Evolutionary conservation across 257 asterid species (phyloP), one percentile per base, ranked within the genome.

Genomic region (Solanum arcanum): DNA sequence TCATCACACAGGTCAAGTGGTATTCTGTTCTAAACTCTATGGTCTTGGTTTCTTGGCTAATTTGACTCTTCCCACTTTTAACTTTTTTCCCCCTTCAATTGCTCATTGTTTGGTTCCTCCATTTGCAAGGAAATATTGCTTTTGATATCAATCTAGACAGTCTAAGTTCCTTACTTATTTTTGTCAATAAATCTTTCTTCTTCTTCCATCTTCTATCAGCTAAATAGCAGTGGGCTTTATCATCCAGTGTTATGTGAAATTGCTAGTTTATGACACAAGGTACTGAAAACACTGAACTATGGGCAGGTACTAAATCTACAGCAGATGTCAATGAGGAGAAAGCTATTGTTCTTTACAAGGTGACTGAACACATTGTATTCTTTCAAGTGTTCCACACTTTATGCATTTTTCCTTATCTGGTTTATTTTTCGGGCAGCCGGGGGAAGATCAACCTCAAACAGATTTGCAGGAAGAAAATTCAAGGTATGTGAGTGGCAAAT

Each of bases 271-370:
- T 91, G 86, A 46, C 60, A 31, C 75, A 59, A 42, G 59, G 86
- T 33, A 73, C 81, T 85, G 59, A 83, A 37, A 59, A 41, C 49
- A 33, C 69, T 49, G 18, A 76, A 74, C 18, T 89, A 42, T 52
- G 60, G 86, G 84, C 97, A 96, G 99, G 98, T 88, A 91, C 90
- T 82, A 94, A 88, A 88, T 86, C 90, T 56, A 72, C 78, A 66
- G 82, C 91, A 87, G 92, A 86, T 87, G 89, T 89, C 81, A 91
- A 86, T 83, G 97, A 94, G 72, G 98, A 94, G 92, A 96, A 94
- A 91, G 98, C 98, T 44, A 94, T 96, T 87, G 94, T 96, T 87
- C 94, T 95, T 41, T 96, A 96, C 92, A 89, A 91, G 98, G 99
- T 95, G 88, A 92, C 59, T 88, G 69, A 84, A 64, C 90, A 42